Base-by-base conservation (phyloP, 148 eudicot species). In the Suaeda aralocaspica region DNA sequence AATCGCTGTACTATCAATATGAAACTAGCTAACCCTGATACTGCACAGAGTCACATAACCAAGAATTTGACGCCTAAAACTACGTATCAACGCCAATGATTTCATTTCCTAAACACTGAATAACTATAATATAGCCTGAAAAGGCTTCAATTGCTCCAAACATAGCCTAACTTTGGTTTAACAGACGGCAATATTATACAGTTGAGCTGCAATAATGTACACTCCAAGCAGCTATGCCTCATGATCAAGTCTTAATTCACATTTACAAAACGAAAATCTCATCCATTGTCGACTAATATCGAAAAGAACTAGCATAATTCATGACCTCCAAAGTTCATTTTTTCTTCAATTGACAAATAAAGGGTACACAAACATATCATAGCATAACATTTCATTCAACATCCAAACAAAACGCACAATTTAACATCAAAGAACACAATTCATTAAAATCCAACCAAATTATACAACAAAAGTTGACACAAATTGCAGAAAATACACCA, bases 391-490 rank as follows among this genome's bases (percentile, higher is more conserved):
- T 14, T 16, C 68, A 63, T 51, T 61, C 2, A 9, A 8, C 21
- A 33, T 15, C 61, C 34, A 15, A 52, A 9, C 15, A 13, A n/a
- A 30, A 51, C 16, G 14, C 15, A 1, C 1, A 0, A 15, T 1
- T 29, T 66, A 19, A 39, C 60, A 57, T 69, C 64, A 58, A 42
- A n/a, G n/a, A n/a, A n/a, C n/a, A n/a, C n/a, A n/a, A n/a, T n/a
- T n/a, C n/a, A n/a, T n/a, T n/a, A n/a, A n/a, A n/a, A n/a, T n/a
- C n/a, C n/a, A n/a, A n/a, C n/a, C n/a, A n/a, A n/a, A n/a, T n/a
- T n/a, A n/a, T n/a, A n/a, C n/a, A n/a, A n/a, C n/a, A n/a, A n/a
- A n/a, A n/a, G n/a, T n/a, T 42, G 13, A 42, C 9, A 5, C 11
- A 9, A 46, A 46, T 46, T 3, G 50, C 50, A 48, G 14, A 71